Base-by-base conservation (phyloP, 2,329 filamentous ascomycete species). In the Exophiala phaeomuriformis region DNA sequence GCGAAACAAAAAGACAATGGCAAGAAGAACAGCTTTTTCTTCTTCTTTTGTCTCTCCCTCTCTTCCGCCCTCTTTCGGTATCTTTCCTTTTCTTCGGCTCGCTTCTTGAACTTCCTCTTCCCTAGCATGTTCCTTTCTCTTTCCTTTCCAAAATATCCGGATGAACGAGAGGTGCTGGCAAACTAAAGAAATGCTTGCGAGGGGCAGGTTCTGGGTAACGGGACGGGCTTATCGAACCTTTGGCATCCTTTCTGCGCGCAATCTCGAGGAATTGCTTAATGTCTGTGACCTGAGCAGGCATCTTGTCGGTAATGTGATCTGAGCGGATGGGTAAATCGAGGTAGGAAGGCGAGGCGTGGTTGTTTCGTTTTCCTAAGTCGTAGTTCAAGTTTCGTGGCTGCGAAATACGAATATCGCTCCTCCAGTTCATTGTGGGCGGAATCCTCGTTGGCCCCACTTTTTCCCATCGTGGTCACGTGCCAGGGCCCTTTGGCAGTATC, bases 251-350 rank as follows among this genome's bases (percentile, higher is more conserved):
- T 76, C 93, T 88, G 78, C 91, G 87, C 85, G 88, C 95, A 84
- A 98, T 95, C 86, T 97, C 93, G 77, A 98, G 95, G 88, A 98
- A 98, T 83, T 95, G 75, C 74, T 98, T 97, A 84, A 97, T 97
- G 75, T 97, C 93, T 74, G 84, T 88, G 76, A 96, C 86, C 88
- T 97, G 90, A 72, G 84, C 82, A 85, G 93, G 91, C 93, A 98
- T 98, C 77, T 79, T 95, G 88, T 29, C 47, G 28, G 33, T 30
- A 19, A 8, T 51, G n/a, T 30, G 10, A 27, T 27, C 7, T 29
- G 30, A n/a, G 39, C 39, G 36, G 10, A 43, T 32, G 12, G 4
- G 9, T 35, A 33, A 32, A 8, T 39, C n/a, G 27, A 49, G 9
- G 10, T 42, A 27, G 30, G 29, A 19, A 19, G 27, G 7, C 9